Evolutionary conservation across 192 early-diverging fungal genomes (phyloP), one percentile per base, ranked within the genome.

Genomic region (Backusella mclennaniae): DNA sequence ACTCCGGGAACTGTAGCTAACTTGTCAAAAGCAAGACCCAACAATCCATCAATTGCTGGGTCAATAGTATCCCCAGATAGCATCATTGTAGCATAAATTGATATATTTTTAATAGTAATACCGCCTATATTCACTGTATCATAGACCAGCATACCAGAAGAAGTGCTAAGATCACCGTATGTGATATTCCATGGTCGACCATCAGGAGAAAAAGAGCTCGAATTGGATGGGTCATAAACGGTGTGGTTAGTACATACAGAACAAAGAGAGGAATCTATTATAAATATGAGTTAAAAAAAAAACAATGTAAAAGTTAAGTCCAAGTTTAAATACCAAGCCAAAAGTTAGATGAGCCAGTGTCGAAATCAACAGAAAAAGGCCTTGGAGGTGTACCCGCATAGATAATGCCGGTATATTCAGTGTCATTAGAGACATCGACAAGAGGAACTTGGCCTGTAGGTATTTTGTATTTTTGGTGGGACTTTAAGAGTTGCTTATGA

Each of bases 311-410:
- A 44, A 15, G 0, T 17, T 15, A 44, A 17, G 49, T 46, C 0
- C 9, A 42, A 44, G 11, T 53, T 14, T 44, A 53, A 31, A 53
- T 74, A 78, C 77, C 67, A 56, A 91, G 84, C 89, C 90, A 93
- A 6, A 92, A 80, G 77, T 93, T 90, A 15, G 87, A 87, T 0
- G 90, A 92, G n/a, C 90, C 90, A 4, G 89, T 93, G 69, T 93
- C 90, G 59, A 93, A 86, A 69, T 90, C 86, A 15, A 93, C 79
- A 44, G 87, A 87, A 76, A 93, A 90, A 52, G 81, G 78, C 49
- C 90, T 89, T 19, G 89, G 88, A 33, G 92, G 92, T 6, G 90
- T 87, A 3, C 90, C 92, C 9, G 90, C 84, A 0, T 86, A 80
- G 3, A 92, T 86, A 26, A 81, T 83, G 36, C 85, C 88, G 67